phyloP scores from a whole-genome alignment of 164 flowering plant genomes.

The Malania oleifera region DNA sequence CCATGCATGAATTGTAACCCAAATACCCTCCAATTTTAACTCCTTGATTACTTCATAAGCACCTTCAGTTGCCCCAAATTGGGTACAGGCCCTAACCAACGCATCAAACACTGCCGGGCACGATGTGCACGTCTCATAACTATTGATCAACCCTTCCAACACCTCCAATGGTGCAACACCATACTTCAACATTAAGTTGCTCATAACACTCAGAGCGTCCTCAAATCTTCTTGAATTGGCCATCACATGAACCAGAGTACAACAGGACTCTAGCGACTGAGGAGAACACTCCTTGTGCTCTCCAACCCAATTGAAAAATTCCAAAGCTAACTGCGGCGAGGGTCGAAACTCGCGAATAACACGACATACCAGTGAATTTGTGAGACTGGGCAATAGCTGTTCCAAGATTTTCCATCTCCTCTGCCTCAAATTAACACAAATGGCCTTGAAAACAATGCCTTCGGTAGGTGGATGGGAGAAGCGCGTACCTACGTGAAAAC shows the following conservation, averaged over 20 bases:
- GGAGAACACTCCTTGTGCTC: conserved; percentile 9
- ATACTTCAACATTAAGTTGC: conserved; percentile 17
- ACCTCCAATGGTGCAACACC: conserved; percentile 25
- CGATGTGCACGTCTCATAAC: conserved; percentile 15
- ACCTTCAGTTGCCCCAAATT: conserved; percentile 30
- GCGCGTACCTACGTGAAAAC: conserved; percentile 29
- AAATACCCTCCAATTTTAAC: conserved; percentile 16
- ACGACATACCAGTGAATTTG: conserved; percentile 33
- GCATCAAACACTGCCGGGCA: conserved; percentile 36
- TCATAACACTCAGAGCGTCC: conserved; percentile 29
- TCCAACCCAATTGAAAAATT: conserved; percentile 33
- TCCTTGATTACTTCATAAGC: conserved; percentile 37
- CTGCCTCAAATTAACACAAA: conserved; percentile 42
- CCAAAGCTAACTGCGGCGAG: conserved; percentile 39
- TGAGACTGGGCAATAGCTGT: conserved; percentile 20
- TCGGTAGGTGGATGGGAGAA: conserved; percentile 29
- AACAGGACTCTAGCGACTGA: conserved; percentile 25
- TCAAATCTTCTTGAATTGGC: conserved; percentile 26
- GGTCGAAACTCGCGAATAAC: conserved; percentile 36
- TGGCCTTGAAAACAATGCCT: conserved; percentile 32
- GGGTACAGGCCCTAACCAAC: conserved; percentile 39
- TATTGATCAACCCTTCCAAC: conserved; percentile 26
- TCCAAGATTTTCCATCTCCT: conserved; percentile 38
- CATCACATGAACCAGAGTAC: conserved; percentile 25
- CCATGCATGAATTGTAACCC: conserved; percentile 42